Base-by-base conservation (phyloP, 345 rosid genomes). In the Luvunga scandens region DNA sequence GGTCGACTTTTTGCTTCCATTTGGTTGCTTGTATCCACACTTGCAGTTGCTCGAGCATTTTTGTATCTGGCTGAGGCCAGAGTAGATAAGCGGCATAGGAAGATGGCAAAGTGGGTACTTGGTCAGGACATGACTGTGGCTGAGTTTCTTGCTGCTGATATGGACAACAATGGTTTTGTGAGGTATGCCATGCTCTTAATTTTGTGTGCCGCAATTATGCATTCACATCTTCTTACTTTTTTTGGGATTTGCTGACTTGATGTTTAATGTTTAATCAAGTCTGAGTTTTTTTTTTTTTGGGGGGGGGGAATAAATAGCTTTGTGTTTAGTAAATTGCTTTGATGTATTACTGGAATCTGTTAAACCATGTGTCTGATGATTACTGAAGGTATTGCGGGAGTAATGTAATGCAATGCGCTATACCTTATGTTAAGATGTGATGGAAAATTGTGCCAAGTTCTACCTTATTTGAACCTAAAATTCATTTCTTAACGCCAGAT, bases 1-100 rank as follows among this genome's bases (percentile, higher is more conserved):
- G 98, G 99, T 71, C 86, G 97, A 53, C 77, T 94, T 75, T 91
- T 96, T 75, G 97, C 98, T 78, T 89, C 93, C 21, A 78, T 91
- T 21, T 96, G 97, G 97, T 81, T 96, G 90, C 97, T 96, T 66
- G 91, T 94, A 55, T 96, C 98, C 8, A 96, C 97, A 4, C 86
- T 95, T n/a, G 95, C 95, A 0, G 95, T 93, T 71, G 99, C 97
- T 65, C 85, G 88, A 67, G 98, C 98, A 0, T 93, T 93, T 81
- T 53, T 91, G 66, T 91, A 87, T 84, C 83, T 95, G 88, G 96
- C 92, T 59, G 98, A 96, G 84, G 91, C 93, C 16, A 90, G 97
- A 78, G 94, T 96, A 34, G 99, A 94, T 84, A 94, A 90, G 86
- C 85, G 97, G 84, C 92, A 89, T 57, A 87, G 99, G 87, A 85